Evolutionary conservation across 495 filamentous ascomycete genomes (phyloP).

Genomic region (Podospora pseudocomata): DNA sequence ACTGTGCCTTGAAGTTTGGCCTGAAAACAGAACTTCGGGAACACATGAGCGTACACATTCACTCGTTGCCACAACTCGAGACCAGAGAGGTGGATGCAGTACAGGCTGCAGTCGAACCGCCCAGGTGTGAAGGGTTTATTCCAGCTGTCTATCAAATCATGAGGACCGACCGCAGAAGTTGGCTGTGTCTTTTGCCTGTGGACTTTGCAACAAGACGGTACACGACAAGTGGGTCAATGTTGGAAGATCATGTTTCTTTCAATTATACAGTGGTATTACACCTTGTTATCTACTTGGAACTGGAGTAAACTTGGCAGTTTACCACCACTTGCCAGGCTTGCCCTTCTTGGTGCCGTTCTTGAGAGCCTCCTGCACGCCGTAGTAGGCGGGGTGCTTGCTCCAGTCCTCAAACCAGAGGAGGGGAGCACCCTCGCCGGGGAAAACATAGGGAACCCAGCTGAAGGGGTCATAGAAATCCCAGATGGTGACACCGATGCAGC

Average conservation of each 20-base stretch:
- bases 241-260: neutral
- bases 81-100: neutral
- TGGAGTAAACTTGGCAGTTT: neutral
- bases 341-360: constrained; percentile 25
- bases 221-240: no score
- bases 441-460: constrained; percentile 58
- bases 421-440: constrained; percentile 52
- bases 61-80: neutral
- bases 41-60: neutral
- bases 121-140: neutral
- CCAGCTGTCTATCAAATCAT: neutral
- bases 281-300: neutral
- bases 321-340: constrained; percentile 7
- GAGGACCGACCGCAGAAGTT: neutral
- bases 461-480: constrained; percentile 59
- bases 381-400: constrained; percentile 55
- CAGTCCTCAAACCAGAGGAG: constrained; percentile 51
- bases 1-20: neutral
- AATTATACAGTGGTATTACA: neutral
- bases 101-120: neutral
- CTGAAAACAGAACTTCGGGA: neutral
- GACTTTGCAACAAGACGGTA: no score
- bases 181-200: no score
- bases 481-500: constrained; percentile 65
- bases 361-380: constrained; percentile 31